These are phyloP conservation scores for Fomes fomentarius DNA, from an alignment of 1,284 basidiomycete species.

Conservation along the genomic window DNA sequence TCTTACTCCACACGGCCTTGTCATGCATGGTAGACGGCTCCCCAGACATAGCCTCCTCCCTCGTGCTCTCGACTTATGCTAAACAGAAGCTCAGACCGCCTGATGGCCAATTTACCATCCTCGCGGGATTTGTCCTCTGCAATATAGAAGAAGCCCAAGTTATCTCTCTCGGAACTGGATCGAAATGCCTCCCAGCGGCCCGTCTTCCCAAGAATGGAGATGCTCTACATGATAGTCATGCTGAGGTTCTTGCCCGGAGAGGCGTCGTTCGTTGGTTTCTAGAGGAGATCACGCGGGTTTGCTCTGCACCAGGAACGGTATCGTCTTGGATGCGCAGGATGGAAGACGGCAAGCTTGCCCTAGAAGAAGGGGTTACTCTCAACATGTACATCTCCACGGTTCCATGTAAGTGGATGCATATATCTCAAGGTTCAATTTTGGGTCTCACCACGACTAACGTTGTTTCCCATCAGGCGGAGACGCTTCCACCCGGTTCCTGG, in stretches of 20 bases:
- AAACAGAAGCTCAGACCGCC: conserved; percentile 51
- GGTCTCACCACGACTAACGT: too few relatives aligned
- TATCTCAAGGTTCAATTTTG: neutral
- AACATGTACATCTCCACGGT: conserved; percentile 86
- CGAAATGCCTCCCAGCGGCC: conserved; percentile 80
- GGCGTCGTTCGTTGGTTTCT: conserved; percentile 84
- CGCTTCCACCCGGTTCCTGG: conserved; percentile 81
- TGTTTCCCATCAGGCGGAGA: conserved; percentile 66
- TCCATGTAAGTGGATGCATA: conserved; percentile 67
- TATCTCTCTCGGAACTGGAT: conserved; percentile 82
- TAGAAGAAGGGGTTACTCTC: conserved; percentile 56
- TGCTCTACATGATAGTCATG: conserved; percentile 87
- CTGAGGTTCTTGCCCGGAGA: conserved; percentile 86
- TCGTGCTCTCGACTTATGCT: conserved; percentile 47
- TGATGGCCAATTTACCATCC: conserved; percentile 56
- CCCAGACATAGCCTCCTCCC: conserved; percentile 29
- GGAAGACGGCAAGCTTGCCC: conserved; percentile 46
- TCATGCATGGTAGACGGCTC: conserved; percentile 24
- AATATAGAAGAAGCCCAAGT: conserved; percentile 41
- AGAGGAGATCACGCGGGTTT: conserved; percentile 57
- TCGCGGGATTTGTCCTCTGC: conserved; percentile 61
- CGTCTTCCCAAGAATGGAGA: conserved; percentile 76
- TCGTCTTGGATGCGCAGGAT: conserved; percentile 46
- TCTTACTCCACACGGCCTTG: neutral
- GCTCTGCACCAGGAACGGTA: conserved; percentile 12